Conservation (phyloP, 148 eudicot species). For the Chenopodium suecicum region DNA sequence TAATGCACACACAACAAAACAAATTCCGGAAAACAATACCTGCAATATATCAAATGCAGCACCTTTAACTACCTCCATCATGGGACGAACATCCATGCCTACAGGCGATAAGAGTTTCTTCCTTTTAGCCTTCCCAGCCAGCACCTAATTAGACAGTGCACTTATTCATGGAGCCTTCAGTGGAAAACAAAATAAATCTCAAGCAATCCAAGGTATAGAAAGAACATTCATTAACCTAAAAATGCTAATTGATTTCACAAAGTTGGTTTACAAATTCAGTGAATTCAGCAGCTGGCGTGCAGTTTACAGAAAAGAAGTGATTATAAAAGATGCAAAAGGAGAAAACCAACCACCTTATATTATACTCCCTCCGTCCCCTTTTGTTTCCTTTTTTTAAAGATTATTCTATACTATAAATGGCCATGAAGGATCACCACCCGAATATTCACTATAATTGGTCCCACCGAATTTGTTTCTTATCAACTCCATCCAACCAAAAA, state of each 20-base stretch:
- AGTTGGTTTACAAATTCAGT: background rate
- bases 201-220: background rate
- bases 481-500: no score
- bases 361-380: no score
- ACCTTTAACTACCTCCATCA: constrained; percentile 98
- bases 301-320: background rate
- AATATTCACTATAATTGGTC: no score
- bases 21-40: constrained; percentile 34
- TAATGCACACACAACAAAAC: background rate
- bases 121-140: constrained; percentile 82
- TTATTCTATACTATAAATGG: no score
- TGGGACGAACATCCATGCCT: constrained; percentile 88
- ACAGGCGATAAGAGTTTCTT: constrained; percentile 83
- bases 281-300: background rate
- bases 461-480: no score
- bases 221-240: background rate
- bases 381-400: no score
- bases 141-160: constrained; percentile 49
- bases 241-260: background rate
- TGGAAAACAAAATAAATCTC: background rate
- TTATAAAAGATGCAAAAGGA: background rate
- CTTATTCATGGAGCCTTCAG: background rate
- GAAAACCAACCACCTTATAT: background rate
- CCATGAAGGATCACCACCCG: no score
- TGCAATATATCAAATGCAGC: constrained; percentile 87